phyloP scores from a whole-genome alignment of 2,329 filamentous ascomycete species.

The Aureobasidium sp. region DNA sequence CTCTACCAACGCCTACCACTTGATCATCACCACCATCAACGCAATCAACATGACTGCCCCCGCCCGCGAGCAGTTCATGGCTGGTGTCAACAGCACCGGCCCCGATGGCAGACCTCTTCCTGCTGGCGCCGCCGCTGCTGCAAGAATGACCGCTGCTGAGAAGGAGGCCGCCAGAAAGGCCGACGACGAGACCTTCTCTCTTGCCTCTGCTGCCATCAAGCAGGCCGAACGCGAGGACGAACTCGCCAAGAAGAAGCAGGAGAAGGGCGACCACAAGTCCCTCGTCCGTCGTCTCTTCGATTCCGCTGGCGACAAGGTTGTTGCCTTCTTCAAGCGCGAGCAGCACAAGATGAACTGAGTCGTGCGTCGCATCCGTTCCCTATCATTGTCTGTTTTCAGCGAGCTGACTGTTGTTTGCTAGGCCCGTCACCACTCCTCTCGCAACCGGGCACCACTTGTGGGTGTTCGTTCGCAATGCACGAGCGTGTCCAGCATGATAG shows the following conservation, averaged over 20 bases:
- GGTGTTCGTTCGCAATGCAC: not conserved
- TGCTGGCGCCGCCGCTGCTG: not conserved
- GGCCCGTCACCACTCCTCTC: not conserved
- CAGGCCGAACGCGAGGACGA: not conserved
- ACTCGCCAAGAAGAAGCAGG: not conserved
- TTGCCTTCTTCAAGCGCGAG: not conserved
- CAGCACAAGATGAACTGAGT: not conserved
- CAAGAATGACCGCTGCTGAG: not conserved
- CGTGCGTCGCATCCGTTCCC: not conserved
- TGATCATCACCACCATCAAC: not conserved
- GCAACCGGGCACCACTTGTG: not conserved
- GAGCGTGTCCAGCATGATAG: not conserved
- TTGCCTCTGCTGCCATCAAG: not conserved
- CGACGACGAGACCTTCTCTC: not conserved
- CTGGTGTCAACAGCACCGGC: not conserved
- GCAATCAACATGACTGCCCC: not conserved
- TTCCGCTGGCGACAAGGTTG: not conserved
- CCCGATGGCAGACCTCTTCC: not conserved
- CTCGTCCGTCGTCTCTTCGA: not conserved
- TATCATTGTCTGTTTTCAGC: not conserved
- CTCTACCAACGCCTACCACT: not conserved
- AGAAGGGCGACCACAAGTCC: not conserved
- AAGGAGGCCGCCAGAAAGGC: not conserved
- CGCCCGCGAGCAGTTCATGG: not conserved
- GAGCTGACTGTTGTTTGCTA: not conserved